phyloP scores from a whole-genome alignment of 1,284 basidiomycete species.

The Cystobasidium slooffiae region DNA sequence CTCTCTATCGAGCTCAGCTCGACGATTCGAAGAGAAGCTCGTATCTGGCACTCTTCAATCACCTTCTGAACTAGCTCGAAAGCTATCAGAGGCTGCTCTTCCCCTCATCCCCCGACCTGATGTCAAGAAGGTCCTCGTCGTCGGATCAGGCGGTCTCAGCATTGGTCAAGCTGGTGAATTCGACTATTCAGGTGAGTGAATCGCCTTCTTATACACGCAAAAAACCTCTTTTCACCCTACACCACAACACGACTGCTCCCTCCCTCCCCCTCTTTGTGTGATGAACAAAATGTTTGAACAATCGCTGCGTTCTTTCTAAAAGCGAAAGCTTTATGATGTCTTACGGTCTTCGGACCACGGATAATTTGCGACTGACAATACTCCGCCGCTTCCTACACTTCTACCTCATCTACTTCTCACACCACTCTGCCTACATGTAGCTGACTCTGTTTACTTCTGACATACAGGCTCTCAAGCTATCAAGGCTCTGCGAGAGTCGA shows the following conservation, averaged over 20 bases:
- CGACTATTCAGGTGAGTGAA: slow-evolving; percentile 82
- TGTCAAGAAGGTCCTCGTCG: slow-evolving; percentile 93
- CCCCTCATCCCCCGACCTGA: slow-evolving; percentile 83
- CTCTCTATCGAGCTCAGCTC: slow-evolving; percentile 19
- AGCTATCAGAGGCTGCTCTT: slow-evolving; percentile 86
- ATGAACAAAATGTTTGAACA: slow-evolving; percentile 41
- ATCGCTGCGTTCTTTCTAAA: slow-evolving; percentile 41
- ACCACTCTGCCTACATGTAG: neutral
- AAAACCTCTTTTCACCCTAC: neutral
- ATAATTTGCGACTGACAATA: slow-evolving; percentile 36
- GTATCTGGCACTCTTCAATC: slow-evolving; percentile 54
- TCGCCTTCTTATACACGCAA: neutral
- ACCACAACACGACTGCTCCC: neutral
- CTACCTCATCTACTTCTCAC: neutral
- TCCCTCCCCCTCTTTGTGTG: neutral
- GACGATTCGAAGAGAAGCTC: slow-evolving; percentile 17
- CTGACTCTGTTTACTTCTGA: no score
- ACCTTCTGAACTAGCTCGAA: slow-evolving; percentile 87
- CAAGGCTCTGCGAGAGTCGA: slow-evolving; percentile 95
- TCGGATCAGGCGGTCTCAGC: slow-evolving; percentile 92
- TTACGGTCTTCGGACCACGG: slow-evolving; percentile 38
- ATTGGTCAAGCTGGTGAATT: slow-evolving; percentile 99
- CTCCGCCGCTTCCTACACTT: neutral
- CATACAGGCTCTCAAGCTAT: slow-evolving; percentile 81
- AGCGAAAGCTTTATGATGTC: slow-evolving; percentile 29